Evolutionary conservation across 1,284 basidiomycete species (phyloP).

Genomic region (Volvariella volvacea): DNA sequence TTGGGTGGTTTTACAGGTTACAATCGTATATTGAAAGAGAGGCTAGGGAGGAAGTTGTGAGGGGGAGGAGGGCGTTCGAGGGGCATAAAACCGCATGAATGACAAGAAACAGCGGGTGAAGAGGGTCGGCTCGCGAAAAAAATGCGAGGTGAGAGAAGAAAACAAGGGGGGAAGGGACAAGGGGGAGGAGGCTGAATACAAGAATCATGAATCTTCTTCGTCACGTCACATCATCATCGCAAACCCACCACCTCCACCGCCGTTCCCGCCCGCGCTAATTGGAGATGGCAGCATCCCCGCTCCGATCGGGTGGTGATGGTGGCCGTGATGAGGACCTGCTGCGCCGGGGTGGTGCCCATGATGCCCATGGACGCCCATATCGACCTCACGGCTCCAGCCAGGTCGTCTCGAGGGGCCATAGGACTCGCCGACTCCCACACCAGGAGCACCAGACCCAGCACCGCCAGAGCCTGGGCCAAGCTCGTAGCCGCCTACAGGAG

Average conservation of each 20-base stretch:
- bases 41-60: too few relatives aligned
- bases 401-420: conserved; percentile 8
- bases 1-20: too few relatives aligned
- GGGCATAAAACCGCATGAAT: too few relatives aligned
- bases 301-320: background rate
- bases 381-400: background rate
- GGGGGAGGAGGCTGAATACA: too few relatives aligned
- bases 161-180: too few relatives aligned
- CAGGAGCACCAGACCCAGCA: conserved; percentile 4
- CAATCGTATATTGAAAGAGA: too few relatives aligned
- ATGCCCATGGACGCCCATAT: conserved; percentile 6
- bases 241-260: conserved; percentile 17
- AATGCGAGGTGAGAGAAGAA: too few relatives aligned
- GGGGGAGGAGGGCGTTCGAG: too few relatives aligned
- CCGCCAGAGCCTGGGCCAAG: conserved; percentile 9
- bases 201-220: too few relatives aligned
- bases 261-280: conserved; percentile 11
- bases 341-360: conserved; percentile 9
- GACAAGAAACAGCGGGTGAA: too few relatives aligned
- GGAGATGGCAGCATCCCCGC: background rate
- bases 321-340: conserved; percentile 5
- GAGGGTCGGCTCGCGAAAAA: too few relatives aligned
- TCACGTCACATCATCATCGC: conserved; percentile 21
- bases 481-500: conserved; percentile 13
- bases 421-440: conserved; percentile 7